Evolutionary conservation across 306 rosid species (phyloP), one percentile per base, ranked within the genome.

Genomic region (Quercus engelmannii): DNA sequence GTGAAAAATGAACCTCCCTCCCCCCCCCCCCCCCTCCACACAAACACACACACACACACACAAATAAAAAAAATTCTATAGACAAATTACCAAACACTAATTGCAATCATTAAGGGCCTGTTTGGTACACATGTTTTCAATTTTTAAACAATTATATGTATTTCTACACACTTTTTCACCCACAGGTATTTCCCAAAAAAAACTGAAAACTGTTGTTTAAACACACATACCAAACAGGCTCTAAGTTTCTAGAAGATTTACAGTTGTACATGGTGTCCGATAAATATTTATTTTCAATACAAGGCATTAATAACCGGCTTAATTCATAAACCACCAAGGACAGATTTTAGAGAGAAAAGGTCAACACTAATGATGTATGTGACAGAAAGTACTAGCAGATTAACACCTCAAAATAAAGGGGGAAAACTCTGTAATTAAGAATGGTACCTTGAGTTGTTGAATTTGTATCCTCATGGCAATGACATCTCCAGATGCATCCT

Each of bases 401-500:
- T 63, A 63, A 10, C 69, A 17, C 21, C n/a, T 21, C 8, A 49
- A 49, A 14, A 15, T 2, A 18, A 65, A 35, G 10, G 38, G 76
- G 56, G 73, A 51, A 25, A 64, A 82, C 20, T 52, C 71, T 78
- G 72, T 71, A 81, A 79, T 79, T 79, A 46, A 76, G 62, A 31
- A 31, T 12, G 74, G 70, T 61, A 95, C 99, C 99, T 92, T 95
- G 49, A 95, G 94, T 76, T 95, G 98, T 76, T 95, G 99, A 86
- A 95, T 95, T 87, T 95, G 99, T 61, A 95, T 35, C 87, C 91
- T 91, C 99, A 95, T 91, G 83, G 98, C 83, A 84, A 95, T 89
- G 76, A 95, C 97, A 89, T 95, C 98, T 79, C 99, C 99, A 13
- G 97, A 91, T 23, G 98, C 87, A 71, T 95, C 99, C 86, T 95